Evolutionary conservation across 805 yeast species (phyloP), one percentile per base, ranked within the genome.

Genomic region (Lachancea nothofagi): DNA sequence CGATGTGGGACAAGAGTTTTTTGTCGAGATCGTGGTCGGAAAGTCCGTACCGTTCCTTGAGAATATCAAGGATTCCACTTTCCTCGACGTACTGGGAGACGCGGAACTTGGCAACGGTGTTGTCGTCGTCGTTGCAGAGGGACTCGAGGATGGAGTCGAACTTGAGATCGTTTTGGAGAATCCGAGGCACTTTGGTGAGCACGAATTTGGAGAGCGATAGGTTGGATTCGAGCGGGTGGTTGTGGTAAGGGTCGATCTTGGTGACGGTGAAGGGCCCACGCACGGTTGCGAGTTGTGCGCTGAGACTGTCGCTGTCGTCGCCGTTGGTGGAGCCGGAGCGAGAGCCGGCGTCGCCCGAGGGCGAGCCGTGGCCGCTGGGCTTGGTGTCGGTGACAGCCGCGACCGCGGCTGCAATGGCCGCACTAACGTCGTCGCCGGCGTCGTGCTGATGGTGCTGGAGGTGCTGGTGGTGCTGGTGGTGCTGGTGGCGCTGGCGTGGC

Each of bases 331-430:
- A 18, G 25, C 23, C 25, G 28, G 21, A 20, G 25, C 37, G 21
- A n/a, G 18, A 10, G 14, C 10, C 19, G 10, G 10, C 15, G 18
- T 26, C 33, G 29, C 40, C 43, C 8, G 29, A 35, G 13, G 36
- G 30, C 13, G 27, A 34, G 26, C 32, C 13, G 35, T 13, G 13
- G 26, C 36, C 29, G 10, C 29, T 17, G 8, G 37, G 37, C 21
- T 33, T 40, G 29, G 53, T 46, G 34, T 55, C 54, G 32, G 55
- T 54, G 4, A 57, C 62, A 6, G 62, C 64, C 1, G 61, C 62
- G 5, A 57, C 64, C 3, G 62, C 64, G 6, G 64, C 64, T 4
- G 59, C 64, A 38, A 57, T 57, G 5, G 64, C 64, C 13, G 61
- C 62, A 13, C 55, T 55, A 8, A 57, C 64, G 33, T 54, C 53